These are phyloP conservation scores for Claviceps maximensis DNA, from an alignment of 2,329 filamentous ascomycete genomes.

Conservation along the genomic window DNA sequence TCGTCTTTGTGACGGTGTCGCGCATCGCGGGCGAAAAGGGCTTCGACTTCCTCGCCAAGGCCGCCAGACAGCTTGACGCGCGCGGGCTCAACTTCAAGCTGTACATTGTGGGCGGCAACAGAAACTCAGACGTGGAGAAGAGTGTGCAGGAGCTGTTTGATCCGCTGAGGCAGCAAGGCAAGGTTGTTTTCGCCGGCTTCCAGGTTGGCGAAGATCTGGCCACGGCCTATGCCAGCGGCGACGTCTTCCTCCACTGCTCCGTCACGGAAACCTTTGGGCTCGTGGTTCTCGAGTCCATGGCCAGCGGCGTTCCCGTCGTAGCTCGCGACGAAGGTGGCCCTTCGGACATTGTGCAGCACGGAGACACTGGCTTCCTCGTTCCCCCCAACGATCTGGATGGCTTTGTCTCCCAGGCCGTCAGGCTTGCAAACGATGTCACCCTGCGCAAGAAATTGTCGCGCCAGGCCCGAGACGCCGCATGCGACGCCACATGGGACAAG, in stretches of 20 bases:
- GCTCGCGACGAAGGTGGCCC: constrained; percentile 58
- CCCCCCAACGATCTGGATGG: constrained; percentile 43
- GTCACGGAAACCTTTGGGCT: constrained; percentile 61
- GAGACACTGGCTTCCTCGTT: constrained; percentile 46
- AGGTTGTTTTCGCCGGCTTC: constrained; percentile 55
- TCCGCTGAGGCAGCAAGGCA: constrained; percentile 30
- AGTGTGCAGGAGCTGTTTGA: constrained; percentile 49
- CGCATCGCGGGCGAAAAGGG: constrained; percentile 58
- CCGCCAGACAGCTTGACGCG: constrained; percentile 38
- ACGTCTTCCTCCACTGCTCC: constrained; percentile 60
- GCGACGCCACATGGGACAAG: constrained; percentile 52
- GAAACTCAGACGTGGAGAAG: constrained; percentile 47
- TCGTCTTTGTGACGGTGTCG: constrained; percentile 53
- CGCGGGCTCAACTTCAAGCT: constrained; percentile 48
- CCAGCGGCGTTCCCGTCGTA: constrained; percentile 54
- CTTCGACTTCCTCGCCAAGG: constrained; percentile 51
- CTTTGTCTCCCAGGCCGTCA: constrained; percentile 41
- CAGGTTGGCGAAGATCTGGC: constrained; percentile 47
- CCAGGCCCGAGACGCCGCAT: constrained; percentile 41
- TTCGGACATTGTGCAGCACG: constrained; percentile 50
- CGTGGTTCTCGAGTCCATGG: constrained; percentile 59
- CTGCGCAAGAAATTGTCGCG: constrained; percentile 32
- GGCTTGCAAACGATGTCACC: constrained; percentile 31
- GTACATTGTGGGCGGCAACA: constrained; percentile 55
- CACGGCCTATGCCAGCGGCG: constrained; percentile 53